Evolutionary conservation across 2,329 filamentous ascomycete genomes (phyloP), one percentile per base, ranked within the genome.

Genomic region (Atkinsonella hypoxylon): DNA sequence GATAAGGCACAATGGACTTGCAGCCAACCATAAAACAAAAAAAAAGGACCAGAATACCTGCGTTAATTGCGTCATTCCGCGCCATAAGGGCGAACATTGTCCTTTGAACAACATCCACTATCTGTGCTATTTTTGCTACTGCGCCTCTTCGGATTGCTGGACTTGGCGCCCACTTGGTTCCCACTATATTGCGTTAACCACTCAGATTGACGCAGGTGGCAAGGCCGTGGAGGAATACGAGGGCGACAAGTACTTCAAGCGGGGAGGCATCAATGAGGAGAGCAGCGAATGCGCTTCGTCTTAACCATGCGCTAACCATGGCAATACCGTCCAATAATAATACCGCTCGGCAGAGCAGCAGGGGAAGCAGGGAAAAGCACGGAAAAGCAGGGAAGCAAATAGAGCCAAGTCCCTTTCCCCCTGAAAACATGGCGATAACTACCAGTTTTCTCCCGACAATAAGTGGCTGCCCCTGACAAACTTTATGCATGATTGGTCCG

Each of bases 41-140:
- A 4, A 36, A 36, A 9, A 10, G 26, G 26, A 26, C 32, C 32
- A 34, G 39, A 17, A 41, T 20, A 18, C 8, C 6, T 22, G 20
- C 20, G 20, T 41, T 41, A 11, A 20, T 42, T 42, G 17, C 12
- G 18, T 26, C 6, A 7, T 2, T 9, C 12, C 26, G 8, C 26
- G 26, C 26, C 26, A 26, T 26, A 26, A 26, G 26, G 26, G 18
- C 40, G 0, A 13, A 17, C 11, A 47, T n/a, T 17, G 36, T 31
- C n/a, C 10, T n/a, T 17, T 36, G 9, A n/a, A 12, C 34, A 40
- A 12, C 32, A 47, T 39, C 34, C 34, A 39, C 20, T 6, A n/a
- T 12, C 4, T 34, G 34, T 49, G 47, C 50, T 49, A 52, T 52
- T 52, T 43, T 52, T 52, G 47, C 45, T 30, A 20, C 43, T 49